Evolutionary conservation across 495 filamentous ascomycete species (phyloP), one percentile per base, ranked within the genome.

Genomic region (Lophium mytilinum): DNA sequence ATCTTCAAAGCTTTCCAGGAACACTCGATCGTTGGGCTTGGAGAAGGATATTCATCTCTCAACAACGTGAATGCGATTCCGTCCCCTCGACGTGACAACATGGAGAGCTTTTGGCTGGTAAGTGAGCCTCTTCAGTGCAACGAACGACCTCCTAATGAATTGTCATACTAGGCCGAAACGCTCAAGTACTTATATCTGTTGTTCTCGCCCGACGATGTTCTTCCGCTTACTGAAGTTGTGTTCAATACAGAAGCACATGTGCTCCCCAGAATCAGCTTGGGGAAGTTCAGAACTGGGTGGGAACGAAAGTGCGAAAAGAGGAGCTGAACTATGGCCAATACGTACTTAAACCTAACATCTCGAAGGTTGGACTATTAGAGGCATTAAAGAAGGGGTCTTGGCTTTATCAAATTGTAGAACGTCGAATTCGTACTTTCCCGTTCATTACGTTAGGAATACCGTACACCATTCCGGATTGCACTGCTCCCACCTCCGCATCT

Each of bases 1-100:
- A 96, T 96, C 79, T 97, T 97, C 75, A 83, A 90, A 72, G 81
- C 85, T 1, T 96, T 97, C 68, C 73, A 90, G 68, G 81, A 86
- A 56, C 81, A 94, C 69, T 92, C 86, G 0, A 78, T 81, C 0
- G 82, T 91, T 3, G 72, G 78, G 14, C 86, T 86, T 30, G 78
- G 81, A 24, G 69, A 66, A 15, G 86, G 83, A 10, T 96, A 91
- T 63, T 86, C 89, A 1, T 89, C 85, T 51, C 75, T 97, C 43
- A 78, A 78, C 12, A 84, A 89, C 66, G 89, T 87, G 12, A 80
- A 55, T 37, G 12, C 12, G 4, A 50, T 61, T 30, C 66, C 68
- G 46, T 53, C 68, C 11, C 46, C 56, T 12, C 19, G 57, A 43
- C 37, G 61, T 42, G 68, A 70, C 49, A 67, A 68, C 43, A 68